A percentile compares a stretch with the other conserved stretches of the same genome.
Evolutionary conservation across 352 stramenopile genomes (phyloP).

Genomic region (Phytophthora foliorum): DNA sequence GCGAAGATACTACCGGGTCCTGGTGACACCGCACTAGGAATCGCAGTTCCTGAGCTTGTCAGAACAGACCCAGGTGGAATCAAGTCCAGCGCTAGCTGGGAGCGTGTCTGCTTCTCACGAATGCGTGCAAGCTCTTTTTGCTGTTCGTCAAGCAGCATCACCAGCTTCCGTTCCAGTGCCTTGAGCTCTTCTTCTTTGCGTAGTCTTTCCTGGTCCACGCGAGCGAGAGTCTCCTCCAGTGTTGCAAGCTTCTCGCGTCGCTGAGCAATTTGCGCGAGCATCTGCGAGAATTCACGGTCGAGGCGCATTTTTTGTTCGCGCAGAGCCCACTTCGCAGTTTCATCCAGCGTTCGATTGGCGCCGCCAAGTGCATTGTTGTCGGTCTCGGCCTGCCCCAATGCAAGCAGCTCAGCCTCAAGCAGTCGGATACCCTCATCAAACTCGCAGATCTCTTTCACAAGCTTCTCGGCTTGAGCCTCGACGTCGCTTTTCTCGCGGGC

Average conservation of each 20-base stretch:
- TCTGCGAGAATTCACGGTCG: slow-evolving; percentile 95
- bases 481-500: slow-evolving; percentile 90
- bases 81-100: slow-evolving; percentile 63
- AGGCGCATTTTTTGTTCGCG: slow-evolving; percentile 95
- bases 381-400: slow-evolving; percentile 92
- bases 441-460: slow-evolving; percentile 94
- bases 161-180: slow-evolving; percentile 94
- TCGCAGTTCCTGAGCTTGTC: slow-evolving; percentile 8
- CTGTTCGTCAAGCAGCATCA: slow-evolving; percentile 95
- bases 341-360: slow-evolving; percentile 70
- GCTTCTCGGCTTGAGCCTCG: slow-evolving; percentile 89
- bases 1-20: slow-evolving; percentile 22
- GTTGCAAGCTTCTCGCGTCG: slow-evolving; percentile 90
- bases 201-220: slow-evolving; percentile 88
- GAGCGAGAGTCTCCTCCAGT: slow-evolving; percentile 89
- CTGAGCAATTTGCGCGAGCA: slow-evolving; percentile 94
- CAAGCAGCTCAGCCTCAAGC: slow-evolving; percentile 95
- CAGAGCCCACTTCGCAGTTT: slow-evolving; percentile 87
- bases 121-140: slow-evolving; percentile 92
- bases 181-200: slow-evolving; percentile 95
- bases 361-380: slow-evolving; percentile 67
- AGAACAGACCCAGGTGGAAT: slow-evolving; percentile 24
- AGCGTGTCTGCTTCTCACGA: slow-evolving; percentile 60
- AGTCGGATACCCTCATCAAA: slow-evolving; percentile 94
- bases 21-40: slow-evolving; percentile 16